Base-by-base conservation (phyloP, 2,329 filamentous ascomycete genomes). In the Diaporthe citriasiana region DNA sequence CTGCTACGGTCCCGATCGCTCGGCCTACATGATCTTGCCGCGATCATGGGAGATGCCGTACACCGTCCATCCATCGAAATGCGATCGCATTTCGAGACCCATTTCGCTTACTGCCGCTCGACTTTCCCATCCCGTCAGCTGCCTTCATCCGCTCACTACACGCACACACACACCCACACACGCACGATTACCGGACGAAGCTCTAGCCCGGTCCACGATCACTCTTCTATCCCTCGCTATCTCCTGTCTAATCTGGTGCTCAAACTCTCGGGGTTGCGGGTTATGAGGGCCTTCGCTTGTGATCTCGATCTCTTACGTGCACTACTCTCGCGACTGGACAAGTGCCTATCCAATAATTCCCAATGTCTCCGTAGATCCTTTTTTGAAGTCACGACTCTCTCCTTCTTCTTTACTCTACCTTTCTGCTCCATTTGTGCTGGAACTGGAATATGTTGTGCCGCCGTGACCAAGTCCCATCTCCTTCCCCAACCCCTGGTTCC, bases 241-340 rank as follows among this genome's bases (percentile, higher is more conserved):
- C 15, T 35, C n/a, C 27, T 10, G 27, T 27, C 68, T 51, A n/a
- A 38, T 40, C 25, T 60, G 56, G 17, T 53, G 35, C 50, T 53
- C 56, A 63, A 42, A 40, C 56, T 42, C 30, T 40, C n/a, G 50
- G n/a, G 19, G 35, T 55, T 55, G 57, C 70, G 70, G 57, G 27
- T 42, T n/a, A 10, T 42, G 4, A 33, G 25, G 30, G 45, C 38
- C 35, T 51, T 5, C 30, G 69, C 12, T 60, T 53, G n/a, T 50
- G 80, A 35, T 73, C 72, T 70, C 72, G 65, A 69, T 75, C 42
- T 68, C 70, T 84, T 84, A 59, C 33, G 66, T 57, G 25, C 70
- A 70, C 51, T 35, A 69, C 65, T 70, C 27, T 56, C 45, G 10
- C 45, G 70, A 71, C 57, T 70, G 57, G 59, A 9, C 38, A 56